phyloP scores from a whole-genome alignment of 768 basidiomycete genomes.

The Termitomyces sp. region DNA sequence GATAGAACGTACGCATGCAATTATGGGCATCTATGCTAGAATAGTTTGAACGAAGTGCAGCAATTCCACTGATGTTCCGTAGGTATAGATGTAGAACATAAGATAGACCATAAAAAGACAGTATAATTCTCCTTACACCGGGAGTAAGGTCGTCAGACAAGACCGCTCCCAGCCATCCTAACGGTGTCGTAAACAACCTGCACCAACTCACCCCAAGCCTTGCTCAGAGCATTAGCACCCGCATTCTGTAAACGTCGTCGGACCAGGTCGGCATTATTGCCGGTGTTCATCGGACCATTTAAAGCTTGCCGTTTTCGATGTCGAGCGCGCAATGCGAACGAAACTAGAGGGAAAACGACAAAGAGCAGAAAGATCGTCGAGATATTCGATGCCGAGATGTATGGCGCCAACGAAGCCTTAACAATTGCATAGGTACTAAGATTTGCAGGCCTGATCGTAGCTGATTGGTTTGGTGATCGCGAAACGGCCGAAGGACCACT shows the following conservation, averaged over 20 bases:
- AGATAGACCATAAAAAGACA: neutral
- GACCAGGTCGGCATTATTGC: constrained; percentile 54
- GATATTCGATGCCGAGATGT: constrained; percentile 47
- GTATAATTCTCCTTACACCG: neutral
- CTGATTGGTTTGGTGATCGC: constrained; percentile 18
- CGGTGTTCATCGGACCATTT: constrained; percentile 19
- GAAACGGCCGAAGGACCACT: constrained; percentile 14
- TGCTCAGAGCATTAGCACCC: constrained; percentile 33
- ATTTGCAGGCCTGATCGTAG: constrained; percentile 24
- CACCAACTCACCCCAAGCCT: constrained; percentile 50
- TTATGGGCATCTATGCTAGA: neutral
- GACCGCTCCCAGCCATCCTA: constrained; percentile 74
- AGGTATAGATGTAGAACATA: constrained; percentile 2
- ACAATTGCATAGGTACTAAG: constrained; percentile 40
- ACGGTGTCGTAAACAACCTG: constrained; percentile 64
- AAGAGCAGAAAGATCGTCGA: constrained; percentile 49
- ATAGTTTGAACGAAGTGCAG: neutral
- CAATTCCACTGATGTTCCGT: neutral
- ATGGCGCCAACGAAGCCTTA: constrained; percentile 46
- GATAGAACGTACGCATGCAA: neutral
- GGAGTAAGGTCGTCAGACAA: constrained; percentile 51
- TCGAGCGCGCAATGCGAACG: constrained; percentile 51
- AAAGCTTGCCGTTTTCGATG: constrained; percentile 35
- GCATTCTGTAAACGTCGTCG: constrained; percentile 50
- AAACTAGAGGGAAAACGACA: constrained; percentile 43